These are phyloP conservation scores for Trifolium dubium DNA, from an alignment of 306 rosid species.

Conservation along the genomic window DNA sequence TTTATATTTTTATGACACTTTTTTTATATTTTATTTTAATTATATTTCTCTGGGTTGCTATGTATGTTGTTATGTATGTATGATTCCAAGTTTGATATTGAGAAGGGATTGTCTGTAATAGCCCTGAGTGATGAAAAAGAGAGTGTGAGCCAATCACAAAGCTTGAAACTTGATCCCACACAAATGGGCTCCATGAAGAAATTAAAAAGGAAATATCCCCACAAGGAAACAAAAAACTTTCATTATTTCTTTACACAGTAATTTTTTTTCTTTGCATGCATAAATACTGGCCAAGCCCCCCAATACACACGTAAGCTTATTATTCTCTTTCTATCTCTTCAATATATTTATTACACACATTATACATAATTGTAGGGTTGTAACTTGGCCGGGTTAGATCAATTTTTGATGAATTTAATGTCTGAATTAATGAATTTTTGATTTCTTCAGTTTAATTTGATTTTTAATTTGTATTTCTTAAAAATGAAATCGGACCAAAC, in stretches of 20 bases:
- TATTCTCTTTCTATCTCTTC: conserved; percentile 33
- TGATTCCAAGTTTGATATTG: conserved; percentile 62
- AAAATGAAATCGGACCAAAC: too few species aligned
- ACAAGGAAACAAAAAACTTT: conserved; percentile 80
- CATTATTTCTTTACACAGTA: conserved; percentile 58
- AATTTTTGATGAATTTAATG: too few species aligned
- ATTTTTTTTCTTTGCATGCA: conserved; percentile 68
- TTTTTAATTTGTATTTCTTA: too few species aligned
- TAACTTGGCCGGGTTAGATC: too few species aligned
- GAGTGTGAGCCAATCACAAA: conserved; percentile 64
- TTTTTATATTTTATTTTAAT: background rate
- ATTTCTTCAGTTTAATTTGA: too few species aligned
- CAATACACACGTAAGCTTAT: conserved; percentile 62
- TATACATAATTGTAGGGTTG: too few species aligned
- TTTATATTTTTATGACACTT: background rate
- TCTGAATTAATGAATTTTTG: too few species aligned
- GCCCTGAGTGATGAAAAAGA: conserved; percentile 35
- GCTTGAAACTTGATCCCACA: conserved; percentile 92
- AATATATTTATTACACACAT: background rate
- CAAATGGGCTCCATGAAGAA: conserved; percentile 78
- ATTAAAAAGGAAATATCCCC: conserved; percentile 58
- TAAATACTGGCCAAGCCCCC: conserved; percentile 57
- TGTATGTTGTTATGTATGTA: background rate
- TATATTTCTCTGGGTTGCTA: conserved; percentile 46
- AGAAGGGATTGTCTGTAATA: conserved; percentile 59